Conservation (phyloP, 2,329 filamentous ascomycete species). For the Epichloe brachyelytri region DNA sequence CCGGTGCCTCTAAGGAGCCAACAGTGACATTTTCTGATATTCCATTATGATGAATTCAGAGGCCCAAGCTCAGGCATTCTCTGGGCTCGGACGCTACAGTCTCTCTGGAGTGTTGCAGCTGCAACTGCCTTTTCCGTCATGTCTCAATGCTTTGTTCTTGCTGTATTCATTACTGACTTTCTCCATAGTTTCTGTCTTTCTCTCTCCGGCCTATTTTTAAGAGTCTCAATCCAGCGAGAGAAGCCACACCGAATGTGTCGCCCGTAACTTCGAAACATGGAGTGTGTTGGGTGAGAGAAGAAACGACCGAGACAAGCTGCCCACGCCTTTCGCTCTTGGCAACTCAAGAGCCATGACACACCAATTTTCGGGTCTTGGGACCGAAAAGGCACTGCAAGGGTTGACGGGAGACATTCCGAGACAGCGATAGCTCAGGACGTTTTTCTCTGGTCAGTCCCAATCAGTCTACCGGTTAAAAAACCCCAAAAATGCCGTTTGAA, state of each 20-base stretch:
- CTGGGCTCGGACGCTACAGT: not conserved
- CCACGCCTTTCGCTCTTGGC: not conserved
- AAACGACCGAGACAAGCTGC: not conserved
- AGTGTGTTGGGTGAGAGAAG: not conserved
- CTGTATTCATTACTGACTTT: not conserved
- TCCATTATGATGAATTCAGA: not conserved
- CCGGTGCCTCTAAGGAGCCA: not conserved
- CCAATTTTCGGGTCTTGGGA: not conserved
- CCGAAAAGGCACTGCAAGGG: not conserved
- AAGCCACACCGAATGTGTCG: too few relatives aligned
- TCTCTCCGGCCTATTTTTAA: too few relatives aligned
- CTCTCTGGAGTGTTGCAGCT: not conserved
- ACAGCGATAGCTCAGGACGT: not conserved
- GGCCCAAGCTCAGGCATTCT: not conserved
- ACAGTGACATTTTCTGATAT: not conserved
- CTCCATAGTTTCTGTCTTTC: too few relatives aligned
- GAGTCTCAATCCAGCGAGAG: too few relatives aligned
- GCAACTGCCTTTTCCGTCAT: not conserved
- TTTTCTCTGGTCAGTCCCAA: too few relatives aligned
- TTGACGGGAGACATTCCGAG: not conserved
- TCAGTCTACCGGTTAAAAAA: too few relatives aligned
- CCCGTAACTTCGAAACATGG: too few relatives aligned
- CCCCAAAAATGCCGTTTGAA: too few relatives aligned
- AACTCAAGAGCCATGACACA: not conserved
- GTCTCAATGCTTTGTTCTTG: not conserved